Base-by-base conservation (phyloP, 2,329 filamentous ascomycete species). In the Colletotrichum echinochloae region DNA sequence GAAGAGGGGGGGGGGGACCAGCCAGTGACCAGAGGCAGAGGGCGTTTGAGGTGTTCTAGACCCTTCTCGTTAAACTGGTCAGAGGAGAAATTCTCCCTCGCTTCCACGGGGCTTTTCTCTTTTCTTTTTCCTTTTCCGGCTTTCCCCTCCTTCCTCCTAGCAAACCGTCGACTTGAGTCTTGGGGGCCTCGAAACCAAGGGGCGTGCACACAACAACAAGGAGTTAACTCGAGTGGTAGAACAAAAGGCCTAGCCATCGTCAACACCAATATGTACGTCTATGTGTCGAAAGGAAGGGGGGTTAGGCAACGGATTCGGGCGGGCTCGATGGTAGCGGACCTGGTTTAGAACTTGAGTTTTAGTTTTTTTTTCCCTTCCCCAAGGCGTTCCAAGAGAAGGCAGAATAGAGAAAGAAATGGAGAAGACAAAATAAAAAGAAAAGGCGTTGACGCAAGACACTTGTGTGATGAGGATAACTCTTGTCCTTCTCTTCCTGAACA, bases 51-150 rank as follows among this genome's bases (percentile, higher is more conserved):
- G n/a, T 55, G 52, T 41, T 51, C 30, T 5, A 35, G n/a, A 8
- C 33, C 35, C 14, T 28, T 35, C n/a, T 9, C 30, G 8, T 28
- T 59, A 60, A 26, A 48, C 26, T 37, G 33, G 23, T 20, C 20
- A 39, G 33, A 28, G 59, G 65, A 67, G 65, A 63, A 49, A 41
- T 55, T 67, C 48, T 63, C 49, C 60, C 37, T 35, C 28, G 8
- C 26, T 6, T 7, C n/a, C 9, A 33, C 23, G 8, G 20, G 0
- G 30, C 26, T 30, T 44, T 57, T 26, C 18, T 26, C 5, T 33
- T 33, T 20, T 9, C 20, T 18, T 18, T 41, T 6, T 57, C 12
- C 6, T 26, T 6, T 3, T 16, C 23, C 11, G 3, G 5, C 44
- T 5, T n/a, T 1, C 20, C 28, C 18, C 18, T 30, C 16, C 44